Evolutionary conservation across 2,329 filamentous ascomycete genomes (phyloP).

Genomic region (Fonsecaea monophora): DNA sequence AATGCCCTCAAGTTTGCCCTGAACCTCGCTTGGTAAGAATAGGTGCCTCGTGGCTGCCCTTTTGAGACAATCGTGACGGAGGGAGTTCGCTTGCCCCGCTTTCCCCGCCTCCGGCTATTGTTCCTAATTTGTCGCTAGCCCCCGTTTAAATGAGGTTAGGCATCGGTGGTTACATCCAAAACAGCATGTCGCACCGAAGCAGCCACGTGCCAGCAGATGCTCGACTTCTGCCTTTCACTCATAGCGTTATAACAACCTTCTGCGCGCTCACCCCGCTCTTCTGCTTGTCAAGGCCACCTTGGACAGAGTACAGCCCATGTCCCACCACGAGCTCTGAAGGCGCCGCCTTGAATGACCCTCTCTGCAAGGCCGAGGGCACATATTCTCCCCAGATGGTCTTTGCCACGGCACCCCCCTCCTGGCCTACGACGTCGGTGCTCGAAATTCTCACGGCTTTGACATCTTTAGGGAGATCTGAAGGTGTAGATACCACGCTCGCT

Average conservation of each 20-base stretch:
- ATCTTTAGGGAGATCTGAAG: constrained; percentile 11
- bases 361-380: constrained; percentile 11
- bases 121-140: neutral
- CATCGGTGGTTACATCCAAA: too few species aligned
- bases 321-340: constrained; percentile 9
- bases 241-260: constrained; percentile 47
- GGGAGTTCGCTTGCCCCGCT: neutral
- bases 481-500: constrained; percentile 21
- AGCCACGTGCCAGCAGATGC: neutral
- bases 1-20: neutral
- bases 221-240: neutral
- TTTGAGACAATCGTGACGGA: neutral
- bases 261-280: constrained; percentile 49
- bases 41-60: neutral
- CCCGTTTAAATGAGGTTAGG: too few species aligned
- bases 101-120: neutral
- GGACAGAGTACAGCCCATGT: constrained; percentile 43
- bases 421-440: constrained; percentile 49
- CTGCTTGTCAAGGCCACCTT: constrained; percentile 47
- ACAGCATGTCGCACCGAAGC: neutral
- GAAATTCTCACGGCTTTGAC: constrained; percentile 45
- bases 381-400: constrained; percentile 36
- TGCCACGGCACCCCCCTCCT: constrained; percentile 69
- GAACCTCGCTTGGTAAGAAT: neutral
- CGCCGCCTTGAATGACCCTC: neutral